Base-by-base conservation (phyloP, 805 yeast genomes). In the Candida pini region DNA sequence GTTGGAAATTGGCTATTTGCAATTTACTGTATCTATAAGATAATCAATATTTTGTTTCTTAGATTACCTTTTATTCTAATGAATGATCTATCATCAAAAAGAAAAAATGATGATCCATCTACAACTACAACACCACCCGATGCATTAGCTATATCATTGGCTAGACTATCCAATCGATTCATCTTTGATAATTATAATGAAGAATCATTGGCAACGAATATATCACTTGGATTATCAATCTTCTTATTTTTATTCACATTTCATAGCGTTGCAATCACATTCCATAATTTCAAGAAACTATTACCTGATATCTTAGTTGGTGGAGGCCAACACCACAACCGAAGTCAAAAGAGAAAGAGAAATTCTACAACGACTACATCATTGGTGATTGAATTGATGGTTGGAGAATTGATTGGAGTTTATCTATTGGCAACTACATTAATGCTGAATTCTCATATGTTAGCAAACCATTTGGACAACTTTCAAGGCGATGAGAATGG, bases 191-290 rank as follows among this genome's bases (percentile, higher is more conserved):
- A 56, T 2, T 34, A 37, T 23, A 57, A 68, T 9, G 66, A 62
- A 41, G 59, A 64, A 2, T 67, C 60, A 41, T 51, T 70, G 40
- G 60, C 68, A 18, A 66, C 65, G 36, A 71, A 65, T 45, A 56
- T 73, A 26, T 63, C 73, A 29, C 66, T 81, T 38, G 42, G 75
- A 3, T 49, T 81, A 12, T 75, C 85, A 1, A 75, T 80, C 9
- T 66, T 70, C 12, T 61, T 81, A 34, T 81, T 81, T 45, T 48
- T 73, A 1, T 69, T 81, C 38, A 77, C 86, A 1, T 68, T 81
- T 45, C 76, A 81, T 18, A 79, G 79, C 36, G 88, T 81, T 1
- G 54, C 69, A 31, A 59, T 69, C 26, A 79, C 89, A 0, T 69
- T 81, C 38, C 68, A 73, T 27, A 78, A 80, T 22, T 56, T 80